These are phyloP conservation scores for Trametes villosa DNA, from an alignment of 768 basidiomycete genomes.

Conservation along the genomic window DNA sequence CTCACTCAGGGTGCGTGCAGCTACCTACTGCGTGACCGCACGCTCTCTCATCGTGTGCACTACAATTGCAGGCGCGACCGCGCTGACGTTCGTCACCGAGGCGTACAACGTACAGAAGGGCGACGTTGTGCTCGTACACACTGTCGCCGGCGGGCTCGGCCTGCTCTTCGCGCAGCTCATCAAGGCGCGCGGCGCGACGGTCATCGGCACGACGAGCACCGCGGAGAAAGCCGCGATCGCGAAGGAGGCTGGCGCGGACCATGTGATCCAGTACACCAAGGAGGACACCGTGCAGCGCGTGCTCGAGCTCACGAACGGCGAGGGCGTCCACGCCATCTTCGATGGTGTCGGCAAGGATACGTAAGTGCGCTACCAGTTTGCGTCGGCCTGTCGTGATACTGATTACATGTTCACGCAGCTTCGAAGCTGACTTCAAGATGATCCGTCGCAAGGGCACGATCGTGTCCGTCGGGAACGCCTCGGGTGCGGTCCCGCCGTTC, in stretches of 20 bases:
- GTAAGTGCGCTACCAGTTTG: constrained; percentile 48
- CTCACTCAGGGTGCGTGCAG: constrained; percentile 51
- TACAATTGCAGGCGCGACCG: constrained; percentile 59
- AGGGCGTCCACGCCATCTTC: constrained; percentile 83
- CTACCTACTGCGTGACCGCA: neutral
- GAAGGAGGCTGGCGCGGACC: constrained; percentile 75
- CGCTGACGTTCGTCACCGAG: constrained; percentile 77
- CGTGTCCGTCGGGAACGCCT: constrained; percentile 91
- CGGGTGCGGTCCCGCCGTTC: constrained; percentile 80
- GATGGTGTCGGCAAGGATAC: constrained; percentile 97
- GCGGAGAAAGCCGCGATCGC: constrained; percentile 80
- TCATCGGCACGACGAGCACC: constrained; percentile 93
- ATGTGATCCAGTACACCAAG: constrained; percentile 79
- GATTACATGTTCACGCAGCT: constrained; percentile 56
- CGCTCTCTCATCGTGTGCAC: too few relatives aligned
- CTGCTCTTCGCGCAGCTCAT: constrained; percentile 68
- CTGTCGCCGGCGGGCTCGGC: constrained; percentile 88
- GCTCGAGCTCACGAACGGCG: constrained; percentile 73
- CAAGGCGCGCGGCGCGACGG: constrained; percentile 74
- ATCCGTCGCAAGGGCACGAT: constrained; percentile 87
- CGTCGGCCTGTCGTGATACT: too few relatives aligned
- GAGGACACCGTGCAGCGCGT: constrained; percentile 77
- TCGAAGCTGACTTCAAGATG: constrained; percentile 80
- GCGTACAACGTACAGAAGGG: constrained; percentile 81
- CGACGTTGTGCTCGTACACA: constrained; percentile 82